Base-by-base conservation (phyloP, 441 rosid genomes). In the Sinapis alba region DNA sequence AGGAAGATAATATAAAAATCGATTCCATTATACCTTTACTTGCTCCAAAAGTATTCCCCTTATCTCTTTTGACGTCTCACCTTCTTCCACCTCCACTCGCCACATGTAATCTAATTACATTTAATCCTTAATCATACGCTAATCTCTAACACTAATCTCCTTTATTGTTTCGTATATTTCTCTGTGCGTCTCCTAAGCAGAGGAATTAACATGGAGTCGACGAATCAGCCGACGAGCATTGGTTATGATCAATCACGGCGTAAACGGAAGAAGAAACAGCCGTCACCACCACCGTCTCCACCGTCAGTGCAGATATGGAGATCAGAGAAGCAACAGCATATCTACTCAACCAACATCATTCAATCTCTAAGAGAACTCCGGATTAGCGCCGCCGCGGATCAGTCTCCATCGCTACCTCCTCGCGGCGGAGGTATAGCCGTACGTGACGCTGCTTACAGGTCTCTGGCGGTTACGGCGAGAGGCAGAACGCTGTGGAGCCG, bases 401-500 rank as follows among this genome's bases (percentile, higher is more conserved):
- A 57, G 28, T 66, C 72, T 0, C 3, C 34, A 10, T 4, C 10
- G 5, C 80, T 84, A 15, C 2, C 86, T 85, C 27, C 79, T 83
- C 38, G 87, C 85, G 62, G 83, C 86, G n/a, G 94, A 85, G 68
- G 74, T 53, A 5, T 3, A 61, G 74, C 78, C 23, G 86, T 95
- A 11, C 83, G 98, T 0, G 94, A 89, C 66, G 94, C 93, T 0
- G 99, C 99, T 4, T 92, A 95, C 74, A 81, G 82, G 65, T 88
- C 89, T 6, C 74, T 95, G 10, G 99, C 99, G 0, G 84, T 86
- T 8, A 85, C 97, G 13, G 99, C 97, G n/a, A 92, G 90, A 71
- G 97, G 99, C n/a, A 83, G 80, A 77, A 85, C 88, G n/a, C 77
- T 96, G 32, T 94, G 99, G 99, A 95, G 99, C 81, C 83, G 97